Evolutionary conservation across 2,329 filamentous ascomycete species (phyloP).

Genomic region (Fonsecaea pugnacius): DNA sequence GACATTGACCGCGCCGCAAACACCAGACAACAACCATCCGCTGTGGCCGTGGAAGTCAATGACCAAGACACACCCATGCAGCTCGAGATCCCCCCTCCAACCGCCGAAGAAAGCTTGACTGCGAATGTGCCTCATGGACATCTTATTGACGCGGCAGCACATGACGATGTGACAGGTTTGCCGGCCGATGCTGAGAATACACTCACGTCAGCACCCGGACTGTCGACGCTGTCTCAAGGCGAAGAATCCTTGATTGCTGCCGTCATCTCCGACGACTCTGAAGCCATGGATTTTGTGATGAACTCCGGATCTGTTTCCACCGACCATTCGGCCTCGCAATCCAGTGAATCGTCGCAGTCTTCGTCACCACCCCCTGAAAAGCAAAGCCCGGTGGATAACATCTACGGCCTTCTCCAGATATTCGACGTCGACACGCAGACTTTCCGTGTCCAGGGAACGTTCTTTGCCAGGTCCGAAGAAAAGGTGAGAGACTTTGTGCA

Average conservation of each 20-base stretch:
- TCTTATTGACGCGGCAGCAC: constrained; percentile 30
- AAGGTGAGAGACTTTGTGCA: constrained; percentile 49
- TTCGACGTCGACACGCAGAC: constrained; percentile 57
- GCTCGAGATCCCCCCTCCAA: constrained; percentile 20
- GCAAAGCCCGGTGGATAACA: constrained; percentile 34
- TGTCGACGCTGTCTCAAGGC: neutral
- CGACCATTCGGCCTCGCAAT: constrained; percentile 15
- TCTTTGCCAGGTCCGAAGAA: constrained; percentile 48
- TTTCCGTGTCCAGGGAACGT: constrained; percentile 47
- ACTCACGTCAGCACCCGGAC: neutral
- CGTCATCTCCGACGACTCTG: constrained; percentile 36
- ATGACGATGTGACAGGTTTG: constrained; percentile 10
- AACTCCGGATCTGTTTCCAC: constrained; percentile 11
- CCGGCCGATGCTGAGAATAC: neutral
- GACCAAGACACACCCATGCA: constrained; percentile 31
- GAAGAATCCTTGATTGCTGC: constrained; percentile 41
- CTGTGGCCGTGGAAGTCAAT: constrained; percentile 13
- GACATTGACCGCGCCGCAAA: constrained; percentile 20
- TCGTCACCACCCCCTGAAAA: constrained; percentile 13
- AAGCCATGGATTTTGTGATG: constrained; percentile 22
- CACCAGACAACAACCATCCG: constrained; percentile 4
- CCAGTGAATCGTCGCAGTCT: constrained; percentile 15
- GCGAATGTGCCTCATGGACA: constrained; percentile 32
- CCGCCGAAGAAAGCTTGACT: constrained; percentile 24
- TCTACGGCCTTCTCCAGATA: constrained; percentile 57